Evolutionary conservation across 495 filamentous ascomycete genomes (phyloP).

Genomic region (Cercophora newfieldiana): DNA sequence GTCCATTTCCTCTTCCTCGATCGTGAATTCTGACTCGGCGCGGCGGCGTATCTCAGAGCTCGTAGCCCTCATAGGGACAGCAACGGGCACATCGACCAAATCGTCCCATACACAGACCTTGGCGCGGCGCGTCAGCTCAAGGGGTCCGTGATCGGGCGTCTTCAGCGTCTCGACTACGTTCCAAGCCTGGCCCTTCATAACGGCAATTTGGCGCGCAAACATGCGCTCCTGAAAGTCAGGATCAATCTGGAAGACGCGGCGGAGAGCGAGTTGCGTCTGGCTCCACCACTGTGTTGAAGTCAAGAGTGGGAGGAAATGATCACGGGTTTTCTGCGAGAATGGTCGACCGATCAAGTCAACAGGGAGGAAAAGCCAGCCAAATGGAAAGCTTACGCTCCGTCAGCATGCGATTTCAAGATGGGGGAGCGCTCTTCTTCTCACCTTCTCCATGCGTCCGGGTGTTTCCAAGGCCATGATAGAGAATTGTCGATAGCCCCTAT

Average conservation of each 20-base stretch:
- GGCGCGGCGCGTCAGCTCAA: slow-evolving; percentile 86
- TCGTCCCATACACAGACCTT: slow-evolving; percentile 98
- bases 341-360: slow-evolving; percentile 95
- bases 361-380: slow-evolving; percentile 96
- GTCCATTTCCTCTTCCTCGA: slow-evolving; percentile 78
- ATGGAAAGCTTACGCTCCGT: slow-evolving; percentile 70
- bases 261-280: slow-evolving; percentile 83
- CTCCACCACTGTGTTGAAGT: slow-evolving; percentile 97
- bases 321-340: slow-evolving; percentile 87
- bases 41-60: slow-evolving; percentile 73
- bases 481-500: slow-evolving; percentile 98
- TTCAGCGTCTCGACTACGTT: slow-evolving; percentile 98
- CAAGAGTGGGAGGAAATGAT: slow-evolving; percentile 90
- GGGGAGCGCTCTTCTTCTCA: slow-evolving; percentile 21
- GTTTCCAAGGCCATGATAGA: slow-evolving; percentile 98
- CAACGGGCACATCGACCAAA: slow-evolving; percentile 90
- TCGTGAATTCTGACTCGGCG: slow-evolving; percentile 34
- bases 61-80: slow-evolving; percentile 81
- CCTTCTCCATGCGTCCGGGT: slow-evolving; percentile 83
- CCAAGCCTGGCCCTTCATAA: slow-evolving; percentile 99
- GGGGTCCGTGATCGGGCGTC: slow-evolving; percentile 82
- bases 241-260: slow-evolving; percentile 83
- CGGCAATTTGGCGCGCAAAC: slow-evolving; percentile 94
- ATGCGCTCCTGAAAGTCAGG: slow-evolving; percentile 96
- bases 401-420: not conserved